Evolutionary conservation across 345 rosid species (phyloP).

Genomic region (Lumnitzera racemosa): DNA sequence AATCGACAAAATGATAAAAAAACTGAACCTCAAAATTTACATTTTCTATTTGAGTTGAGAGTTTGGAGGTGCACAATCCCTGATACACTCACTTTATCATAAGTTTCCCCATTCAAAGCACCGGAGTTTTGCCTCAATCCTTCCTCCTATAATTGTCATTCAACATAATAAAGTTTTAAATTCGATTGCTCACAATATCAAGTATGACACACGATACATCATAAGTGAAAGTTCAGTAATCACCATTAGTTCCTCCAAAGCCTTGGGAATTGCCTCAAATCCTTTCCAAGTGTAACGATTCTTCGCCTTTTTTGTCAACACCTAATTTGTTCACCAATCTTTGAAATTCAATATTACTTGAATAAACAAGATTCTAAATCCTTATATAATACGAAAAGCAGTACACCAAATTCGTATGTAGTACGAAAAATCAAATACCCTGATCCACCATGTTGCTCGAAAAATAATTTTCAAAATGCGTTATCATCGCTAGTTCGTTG

Average conservation of each 20-base stretch:
- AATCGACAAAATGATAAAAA: no score
- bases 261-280: conserved; percentile 43
- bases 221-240: not conserved
- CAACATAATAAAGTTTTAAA: conserved; percentile 5
- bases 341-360: no score
- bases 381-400: no score
- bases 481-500: no score
- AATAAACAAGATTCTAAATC: no score
- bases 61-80: not conserved
- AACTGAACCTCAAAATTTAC: no score
- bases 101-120: conserved; percentile 27
- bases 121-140: conserved; percentile 44
- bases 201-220: not conserved
- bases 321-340: no score
- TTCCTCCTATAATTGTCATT: conserved; percentile 38
- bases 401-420: no score
- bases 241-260: conserved; percentile 58
- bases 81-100: conserved; percentile 41
- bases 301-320: conserved; percentile 29
- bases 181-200: no score
- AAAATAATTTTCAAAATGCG: no score
- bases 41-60: not conserved
- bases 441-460: no score
- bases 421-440: no score
- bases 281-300: conserved; percentile 86